Base-by-base conservation (phyloP, 75 land plant genomes). In the Cryptomeria japonica region DNA sequence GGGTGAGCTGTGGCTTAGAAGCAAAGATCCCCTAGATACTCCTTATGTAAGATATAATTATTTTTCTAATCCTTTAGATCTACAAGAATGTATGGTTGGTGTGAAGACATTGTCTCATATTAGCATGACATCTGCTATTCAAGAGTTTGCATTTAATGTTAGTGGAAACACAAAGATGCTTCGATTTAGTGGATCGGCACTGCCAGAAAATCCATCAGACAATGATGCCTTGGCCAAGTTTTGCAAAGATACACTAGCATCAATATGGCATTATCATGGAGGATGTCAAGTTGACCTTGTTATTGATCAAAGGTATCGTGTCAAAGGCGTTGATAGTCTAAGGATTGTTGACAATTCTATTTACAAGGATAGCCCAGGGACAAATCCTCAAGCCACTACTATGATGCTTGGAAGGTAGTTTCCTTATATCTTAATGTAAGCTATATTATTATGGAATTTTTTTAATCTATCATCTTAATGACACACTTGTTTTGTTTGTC, bases 241-340 rank as follows among this genome's bases (percentile, higher is more conserved):
- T 51, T 51, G 55, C 14, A 51, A 31, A 51, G 93, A 92, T 86
- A 93, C 91, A 1, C 92, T 95, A 44, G 58, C 85, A 86, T 91
- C 94, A 1, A 90, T 95, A 16, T 94, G 95, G 95, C 95, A 95
- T 87, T 95, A 90, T 87, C 96, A 95, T 76, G 96, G 96, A 18
- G 93, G 96, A 3, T 92, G 93, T 85, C 90, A 86, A 13, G 93
- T 92, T 0, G 90, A 91, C 2, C 19, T 36, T 25, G 94, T 93
- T 1, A 94, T 95, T 18, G 91, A 94, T 61, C 32, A 58, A 6
- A 89, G 85, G 11, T 87, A 91, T 34, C 76, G 87, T 46, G 95
- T 94, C 0, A 49, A 89, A 2, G 96, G 96, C 0, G 16, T 51
- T 14, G 16, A 51, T 51, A 51, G 16, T 51, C 16, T 51, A 51